A percentile compares a stretch with the other conserved stretches of the same genome.
Conservation (phyloP, 768 basidiomycete genomes). For the Amanita polypyramis region DNA sequence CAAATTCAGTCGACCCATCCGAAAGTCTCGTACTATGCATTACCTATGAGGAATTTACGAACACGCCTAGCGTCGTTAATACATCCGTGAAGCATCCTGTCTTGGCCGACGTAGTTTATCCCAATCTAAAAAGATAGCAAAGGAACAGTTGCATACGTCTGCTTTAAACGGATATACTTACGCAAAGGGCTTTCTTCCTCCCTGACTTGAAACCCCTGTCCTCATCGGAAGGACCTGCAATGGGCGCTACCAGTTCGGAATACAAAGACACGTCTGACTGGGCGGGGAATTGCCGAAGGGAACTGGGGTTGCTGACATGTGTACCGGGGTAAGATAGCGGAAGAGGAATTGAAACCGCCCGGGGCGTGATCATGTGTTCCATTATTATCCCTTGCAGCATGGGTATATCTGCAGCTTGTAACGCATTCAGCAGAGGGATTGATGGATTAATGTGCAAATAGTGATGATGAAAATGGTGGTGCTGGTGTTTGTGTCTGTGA, state of each 20-base stretch:
- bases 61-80: constrained; percentile 74
- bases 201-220: not conserved
- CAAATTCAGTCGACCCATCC: not conserved
- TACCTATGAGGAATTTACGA: constrained; percentile 42
- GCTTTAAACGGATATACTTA: not conserved
- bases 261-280: no score
- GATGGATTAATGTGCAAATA: not conserved
- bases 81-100: constrained; percentile 59
- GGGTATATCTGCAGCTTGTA: not conserved
- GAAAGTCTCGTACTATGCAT: constrained; percentile 18
- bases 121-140: constrained; percentile 41
- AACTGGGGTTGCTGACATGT: no score
- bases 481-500: not conserved
- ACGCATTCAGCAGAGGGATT: not conserved
- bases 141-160: not conserved
- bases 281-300: no score
- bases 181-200: not conserved
- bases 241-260: not conserved
- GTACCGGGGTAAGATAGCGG: no score
- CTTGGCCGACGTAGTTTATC: constrained; percentile 64
- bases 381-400: no score
- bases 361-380: no score
- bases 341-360: no score
- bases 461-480: not conserved
- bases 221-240: not conserved